Conservation (phyloP, 148 eudicot species). For the Rhododendron kiyosumense region DNA sequence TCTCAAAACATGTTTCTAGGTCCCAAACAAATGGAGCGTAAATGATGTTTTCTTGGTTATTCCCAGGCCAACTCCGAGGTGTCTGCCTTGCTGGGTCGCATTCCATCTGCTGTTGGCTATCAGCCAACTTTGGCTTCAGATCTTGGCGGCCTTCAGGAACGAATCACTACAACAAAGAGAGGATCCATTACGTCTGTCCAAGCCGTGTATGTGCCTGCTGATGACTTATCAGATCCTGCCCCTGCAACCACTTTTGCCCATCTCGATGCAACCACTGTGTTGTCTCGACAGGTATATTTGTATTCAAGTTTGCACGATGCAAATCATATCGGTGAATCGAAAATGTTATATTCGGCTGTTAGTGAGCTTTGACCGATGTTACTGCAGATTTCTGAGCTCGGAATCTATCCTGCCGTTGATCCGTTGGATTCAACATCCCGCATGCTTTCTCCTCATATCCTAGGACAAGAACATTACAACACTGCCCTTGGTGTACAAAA, state of each 20-base stretch:
- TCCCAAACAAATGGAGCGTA: background rate
- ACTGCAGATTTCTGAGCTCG: conserved; percentile 50
- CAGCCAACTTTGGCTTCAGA: conserved; percentile 29
- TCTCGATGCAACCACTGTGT: conserved; percentile 21
- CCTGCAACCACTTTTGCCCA: conserved; percentile 26
- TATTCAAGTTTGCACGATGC: background rate
- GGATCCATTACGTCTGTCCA: conserved; percentile 28
- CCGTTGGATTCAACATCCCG: conserved; percentile 66
- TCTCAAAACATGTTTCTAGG: background rate
- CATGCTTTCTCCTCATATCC: conserved; percentile 59
- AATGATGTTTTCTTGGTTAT: background rate
- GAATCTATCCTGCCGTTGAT: conserved; percentile 61
- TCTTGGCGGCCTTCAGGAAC: conserved; percentile 25
- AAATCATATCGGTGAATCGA: background rate
- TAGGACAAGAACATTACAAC: conserved; percentile 59
- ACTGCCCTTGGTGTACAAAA: conserved; percentile 59
- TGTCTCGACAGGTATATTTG: conserved; percentile 36
- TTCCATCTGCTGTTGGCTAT: conserved; percentile 28
- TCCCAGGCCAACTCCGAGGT: conserved; percentile 51
- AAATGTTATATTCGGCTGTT: background rate
- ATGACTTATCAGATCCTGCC: conserved; percentile 24
- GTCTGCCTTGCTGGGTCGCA: conserved; percentile 24
- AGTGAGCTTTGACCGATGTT: background rate
- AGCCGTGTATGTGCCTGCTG: conserved; percentile 31
- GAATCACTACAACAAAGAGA: conserved; percentile 24